Base-by-base conservation (phyloP, 176 grass and related monocot genomes). In the Poa pratensis region DNA sequence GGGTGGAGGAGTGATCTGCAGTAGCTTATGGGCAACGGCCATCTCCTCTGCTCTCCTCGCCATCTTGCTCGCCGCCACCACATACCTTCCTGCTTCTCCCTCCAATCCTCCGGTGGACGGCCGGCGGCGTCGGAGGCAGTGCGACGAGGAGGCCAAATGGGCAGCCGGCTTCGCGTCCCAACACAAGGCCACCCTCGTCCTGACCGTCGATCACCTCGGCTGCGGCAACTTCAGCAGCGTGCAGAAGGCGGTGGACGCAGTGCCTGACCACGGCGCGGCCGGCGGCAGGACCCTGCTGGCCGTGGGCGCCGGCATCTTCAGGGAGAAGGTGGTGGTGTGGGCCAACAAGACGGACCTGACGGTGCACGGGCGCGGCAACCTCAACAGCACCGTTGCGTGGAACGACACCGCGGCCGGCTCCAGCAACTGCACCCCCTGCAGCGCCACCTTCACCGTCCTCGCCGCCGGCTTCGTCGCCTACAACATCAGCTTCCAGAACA, bases 401-500 rank as follows among this genome's bases (percentile, higher is more conserved):
- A 97, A 97, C 76, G 86, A 78, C 78, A 97, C 94, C 12, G 86
- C 61, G 61, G 61, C 94, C 77, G 92, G 70, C 76, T 89, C 92
- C 78, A 94, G 72, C 53, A 92, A 88, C 20, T 88, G 94, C 43
- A 97, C 94, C 5, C 45, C 71, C 22, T 86, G 43, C 66, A 94
- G 94, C 27, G 86, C 94, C 40, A 92, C 92, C 13, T 73, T 94
- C 75, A 60, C 92, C 75, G 83, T 94, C 78, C 75, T 92, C 3
- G 80, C 90, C 15, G 86, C 71, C 69, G 84, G 74, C 80, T 97
- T 94, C 90, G 75, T 85, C 16, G 92, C 92, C 73, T 91, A 79
- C 88, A 91, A 94, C 79, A 83, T 97, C 48, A 94, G 81, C 71
- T 92, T 97, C 73, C 90, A 92, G 92, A 97, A 97, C 59, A 92